Evolutionary conservation across 208 protist genomes (phyloP).

Genomic region (Leishmania tropica): DNA sequence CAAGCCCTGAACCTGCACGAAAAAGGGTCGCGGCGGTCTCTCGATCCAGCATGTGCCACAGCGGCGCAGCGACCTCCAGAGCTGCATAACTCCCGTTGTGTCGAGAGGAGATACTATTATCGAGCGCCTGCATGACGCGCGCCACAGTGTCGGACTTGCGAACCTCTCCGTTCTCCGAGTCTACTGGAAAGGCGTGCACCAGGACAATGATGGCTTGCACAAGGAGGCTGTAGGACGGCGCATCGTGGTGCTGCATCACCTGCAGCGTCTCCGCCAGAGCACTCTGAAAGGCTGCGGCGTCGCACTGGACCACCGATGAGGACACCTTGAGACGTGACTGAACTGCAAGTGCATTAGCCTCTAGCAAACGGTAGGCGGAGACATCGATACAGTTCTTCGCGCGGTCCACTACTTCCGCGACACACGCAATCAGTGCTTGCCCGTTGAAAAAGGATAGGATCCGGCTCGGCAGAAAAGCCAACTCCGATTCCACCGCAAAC

Average conservation of each 20-base stretch:
- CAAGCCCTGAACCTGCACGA: slow-evolving; percentile 18
- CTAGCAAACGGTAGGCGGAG: slow-evolving; percentile 25
- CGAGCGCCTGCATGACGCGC: slow-evolving; percentile 10
- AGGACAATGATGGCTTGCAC: slow-evolving; percentile 14
- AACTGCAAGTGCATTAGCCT: slow-evolving; percentile 29
- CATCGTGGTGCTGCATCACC: slow-evolving; percentile 30
- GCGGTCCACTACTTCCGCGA: slow-evolving; percentile 10
- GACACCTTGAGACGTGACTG: slow-evolving; percentile 1
- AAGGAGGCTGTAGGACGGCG: slow-evolving; percentile 18
- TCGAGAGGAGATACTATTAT: background rate
- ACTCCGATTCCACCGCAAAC: background rate
- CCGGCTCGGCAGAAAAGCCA: slow-evolving; percentile 22
- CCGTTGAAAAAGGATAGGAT: slow-evolving; percentile 23
- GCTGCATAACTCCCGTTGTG: background rate
- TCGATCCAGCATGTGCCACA: slow-evolving; percentile 21
- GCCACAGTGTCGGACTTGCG: slow-evolving; percentile 4
- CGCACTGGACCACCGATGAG: background rate
- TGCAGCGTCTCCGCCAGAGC: slow-evolving; percentile 20
- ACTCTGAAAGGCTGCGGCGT: slow-evolving; percentile 1
- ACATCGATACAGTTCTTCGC: slow-evolving; percentile 28
- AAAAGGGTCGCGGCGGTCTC: slow-evolving; percentile 8
- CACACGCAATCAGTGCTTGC: background rate
- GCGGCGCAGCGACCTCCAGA: slow-evolving; percentile 1
- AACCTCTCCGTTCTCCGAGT: background rate
- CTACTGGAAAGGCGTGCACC: slow-evolving; percentile 20